Conservation (phyloP, 768 basidiomycete species). For the Boletus rubroflammeus region DNA sequence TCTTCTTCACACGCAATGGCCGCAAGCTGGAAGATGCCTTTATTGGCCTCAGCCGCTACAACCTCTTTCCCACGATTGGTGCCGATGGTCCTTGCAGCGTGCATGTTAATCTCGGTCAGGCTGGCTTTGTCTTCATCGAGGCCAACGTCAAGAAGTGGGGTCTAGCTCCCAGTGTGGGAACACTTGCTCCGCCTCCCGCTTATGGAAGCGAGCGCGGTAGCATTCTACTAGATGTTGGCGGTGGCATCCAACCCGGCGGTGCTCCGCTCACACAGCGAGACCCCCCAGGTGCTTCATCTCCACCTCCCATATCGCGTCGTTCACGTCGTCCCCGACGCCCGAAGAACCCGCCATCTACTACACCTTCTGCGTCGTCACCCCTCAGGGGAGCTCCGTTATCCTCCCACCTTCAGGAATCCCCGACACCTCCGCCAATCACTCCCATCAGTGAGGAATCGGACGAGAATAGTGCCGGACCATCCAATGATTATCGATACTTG, state of each 20-base stretch:
- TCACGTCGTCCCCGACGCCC: conserved; percentile 59
- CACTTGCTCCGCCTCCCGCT: conserved; percentile 94
- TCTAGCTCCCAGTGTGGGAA: conserved; percentile 93
- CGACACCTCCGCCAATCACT: conserved; percentile 64
- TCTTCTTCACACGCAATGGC: conserved; percentile 99
- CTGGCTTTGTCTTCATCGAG: conserved; percentile 98
- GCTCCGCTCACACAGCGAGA: conserved; percentile 42
- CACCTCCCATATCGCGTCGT: conserved; percentile 44
- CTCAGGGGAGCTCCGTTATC: conserved; percentile 50
- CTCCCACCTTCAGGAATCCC: conserved; percentile 45
- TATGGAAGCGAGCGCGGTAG: conserved; percentile 97
- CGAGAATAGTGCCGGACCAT: conserved; percentile 48
- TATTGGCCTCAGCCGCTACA: conserved; percentile 82
- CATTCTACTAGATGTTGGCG: conserved; percentile 88
- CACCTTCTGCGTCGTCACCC: conserved; percentile 60
- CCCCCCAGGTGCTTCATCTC: conserved; percentile 45
- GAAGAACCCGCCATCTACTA: conserved; percentile 36
- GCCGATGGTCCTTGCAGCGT: conserved; percentile 95
- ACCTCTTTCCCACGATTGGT: conserved; percentile 95
- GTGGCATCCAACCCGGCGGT: conserved; percentile 31
- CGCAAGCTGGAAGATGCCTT: conserved; percentile 97
- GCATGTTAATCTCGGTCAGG: conserved; percentile 96
- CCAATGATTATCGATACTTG: conserved; percentile 49
- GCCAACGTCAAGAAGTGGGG: conserved; percentile 99
- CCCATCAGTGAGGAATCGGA: conserved; percentile 67